phyloP scores from a whole-genome alignment of 2,329 filamentous ascomycete genomes.

The Dendryphion nanum region DNA sequence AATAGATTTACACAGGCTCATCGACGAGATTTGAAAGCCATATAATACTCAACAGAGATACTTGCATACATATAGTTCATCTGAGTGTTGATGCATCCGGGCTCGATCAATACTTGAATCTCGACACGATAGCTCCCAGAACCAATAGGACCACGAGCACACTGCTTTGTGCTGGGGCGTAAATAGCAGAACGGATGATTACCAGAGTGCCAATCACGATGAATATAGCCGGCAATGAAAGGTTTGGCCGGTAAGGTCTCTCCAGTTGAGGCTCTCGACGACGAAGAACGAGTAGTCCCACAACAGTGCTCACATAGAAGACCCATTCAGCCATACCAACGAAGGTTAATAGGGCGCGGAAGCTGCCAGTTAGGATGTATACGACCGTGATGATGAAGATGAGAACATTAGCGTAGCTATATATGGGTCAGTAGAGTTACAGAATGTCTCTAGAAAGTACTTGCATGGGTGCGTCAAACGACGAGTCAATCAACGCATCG shows the following conservation, averaged over 20 bases:
- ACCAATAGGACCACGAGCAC: constrained; percentile 54
- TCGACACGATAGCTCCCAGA: constrained; percentile 45
- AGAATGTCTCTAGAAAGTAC: background rate
- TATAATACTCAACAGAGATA: no score
- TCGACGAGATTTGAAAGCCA: no score
- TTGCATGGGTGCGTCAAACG: constrained; percentile 32
- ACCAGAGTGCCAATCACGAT: constrained; percentile 60
- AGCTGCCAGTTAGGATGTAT: constrained; percentile 61
- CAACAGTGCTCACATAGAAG: constrained; percentile 63
- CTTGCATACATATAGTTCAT: no score
- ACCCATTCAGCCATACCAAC: constrained; percentile 49
- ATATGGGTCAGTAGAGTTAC: constrained; percentile 8
- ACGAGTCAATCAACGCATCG: background rate
- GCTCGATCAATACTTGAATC: constrained; percentile 8
- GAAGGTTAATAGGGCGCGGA: constrained; percentile 59
- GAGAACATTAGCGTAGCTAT: constrained; percentile 29
- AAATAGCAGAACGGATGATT: constrained; percentile 58
- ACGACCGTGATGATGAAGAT: constrained; percentile 43
- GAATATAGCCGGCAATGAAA: constrained; percentile 55
- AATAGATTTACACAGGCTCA: no score
- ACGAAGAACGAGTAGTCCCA: constrained; percentile 58
- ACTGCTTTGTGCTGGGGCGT: constrained; percentile 55
- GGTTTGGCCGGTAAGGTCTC: constrained; percentile 56
- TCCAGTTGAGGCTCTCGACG: constrained; percentile 55
- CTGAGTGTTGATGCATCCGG: no score